Percentiles rank a stretch among this genome's conserved stretches.
Conservation (phyloP, 176 grass and related monocot genomes). For the Carex myosuroides region DNA sequence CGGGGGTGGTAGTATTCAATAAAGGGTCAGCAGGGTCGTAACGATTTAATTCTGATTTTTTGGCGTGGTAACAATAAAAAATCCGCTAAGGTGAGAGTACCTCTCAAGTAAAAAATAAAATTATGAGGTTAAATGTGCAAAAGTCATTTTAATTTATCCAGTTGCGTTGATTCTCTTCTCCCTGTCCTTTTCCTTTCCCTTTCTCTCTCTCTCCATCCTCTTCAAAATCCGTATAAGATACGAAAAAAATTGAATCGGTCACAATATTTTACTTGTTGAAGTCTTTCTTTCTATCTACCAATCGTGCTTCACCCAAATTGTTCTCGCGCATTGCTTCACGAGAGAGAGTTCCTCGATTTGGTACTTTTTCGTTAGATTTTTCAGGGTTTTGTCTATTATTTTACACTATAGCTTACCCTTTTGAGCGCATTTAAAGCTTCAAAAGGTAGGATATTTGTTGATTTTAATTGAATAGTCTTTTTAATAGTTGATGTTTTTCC, state of each 20-base stretch:
- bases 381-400: background rate
- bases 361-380: background rate
- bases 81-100: too few relatives aligned
- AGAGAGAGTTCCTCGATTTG: constrained; percentile 1
- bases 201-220: background rate
- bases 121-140: background rate
- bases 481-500: background rate
- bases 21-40: too few relatives aligned
- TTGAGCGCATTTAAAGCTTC: background rate
- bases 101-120: background rate
- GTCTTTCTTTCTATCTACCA: background rate
- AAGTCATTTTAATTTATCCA: background rate
- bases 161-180: background rate
- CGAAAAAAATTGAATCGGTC: background rate
- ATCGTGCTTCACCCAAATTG: background rate
- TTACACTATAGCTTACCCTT: background rate
- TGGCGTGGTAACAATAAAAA: too few relatives aligned
- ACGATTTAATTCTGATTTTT: too few relatives aligned
- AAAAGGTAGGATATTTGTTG: background rate
- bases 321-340: background rate
- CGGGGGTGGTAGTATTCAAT: too few relatives aligned
- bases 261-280: background rate
- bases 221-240: constrained; percentile 7
- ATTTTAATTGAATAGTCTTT: background rate
- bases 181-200: background rate